These are phyloP conservation scores for Lagerstroemia speciosa DNA, from an alignment of 345 rosid genomes.

Conservation along the genomic window DNA sequence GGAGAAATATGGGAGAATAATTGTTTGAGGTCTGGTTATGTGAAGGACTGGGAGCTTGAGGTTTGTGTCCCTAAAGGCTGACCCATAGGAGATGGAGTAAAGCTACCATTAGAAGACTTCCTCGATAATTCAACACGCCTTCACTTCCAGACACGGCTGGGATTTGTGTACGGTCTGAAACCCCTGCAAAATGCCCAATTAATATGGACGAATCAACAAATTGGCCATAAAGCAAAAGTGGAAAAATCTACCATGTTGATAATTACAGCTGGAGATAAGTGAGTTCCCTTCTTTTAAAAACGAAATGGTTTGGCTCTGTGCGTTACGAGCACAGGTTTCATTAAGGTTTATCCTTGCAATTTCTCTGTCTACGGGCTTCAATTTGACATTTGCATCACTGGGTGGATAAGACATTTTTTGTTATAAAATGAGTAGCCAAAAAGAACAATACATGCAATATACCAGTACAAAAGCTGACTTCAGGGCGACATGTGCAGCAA, in stretches of 20 bases:
- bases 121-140: slow-evolving; percentile 48
- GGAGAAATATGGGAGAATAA: slow-evolving; percentile 88
- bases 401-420: background rate
- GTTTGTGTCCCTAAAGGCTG: slow-evolving; percentile 48
- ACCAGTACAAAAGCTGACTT: slow-evolving; percentile 92
- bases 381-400: no score
- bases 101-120: slow-evolving; percentile 70
- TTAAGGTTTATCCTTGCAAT: no score
- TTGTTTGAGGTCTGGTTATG: slow-evolving; percentile 54
- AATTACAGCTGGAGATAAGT: no score
- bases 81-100: slow-evolving; percentile 55
- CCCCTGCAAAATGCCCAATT: no score
- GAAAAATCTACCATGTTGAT: no score
- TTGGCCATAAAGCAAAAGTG: no score
- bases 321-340: background rate
- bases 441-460: slow-evolving; percentile 67
- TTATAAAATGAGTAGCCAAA: background rate
- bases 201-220: no score
- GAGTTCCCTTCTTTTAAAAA: slow-evolving; percentile 21
- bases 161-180: slow-evolving; percentile 92
- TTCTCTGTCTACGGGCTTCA: no score
- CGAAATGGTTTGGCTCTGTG: background rate
- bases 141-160: slow-evolving; percentile 61
- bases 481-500: slow-evolving; percentile 82
- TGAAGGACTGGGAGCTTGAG: slow-evolving; percentile 71